Percentiles rank a stretch among this genome's conserved stretches.
Evolutionary conservation across 768 basidiomycete species (phyloP).

Genomic region (Russula emetica): DNA sequence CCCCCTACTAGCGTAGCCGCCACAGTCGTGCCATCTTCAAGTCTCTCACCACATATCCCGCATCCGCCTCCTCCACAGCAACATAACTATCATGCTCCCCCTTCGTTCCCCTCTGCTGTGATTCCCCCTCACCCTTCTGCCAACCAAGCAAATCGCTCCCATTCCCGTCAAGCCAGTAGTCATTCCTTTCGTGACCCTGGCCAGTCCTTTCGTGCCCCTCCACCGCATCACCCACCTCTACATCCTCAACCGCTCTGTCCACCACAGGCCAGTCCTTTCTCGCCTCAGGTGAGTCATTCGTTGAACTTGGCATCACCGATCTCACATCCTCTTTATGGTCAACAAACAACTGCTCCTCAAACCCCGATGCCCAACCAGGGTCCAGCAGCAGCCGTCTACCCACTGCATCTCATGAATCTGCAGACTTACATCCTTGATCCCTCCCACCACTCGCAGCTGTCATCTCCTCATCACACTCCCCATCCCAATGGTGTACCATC

Average conservation of each 20-base stretch:
- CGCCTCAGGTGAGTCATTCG: no score
- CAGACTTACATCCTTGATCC: conserved; percentile 38
- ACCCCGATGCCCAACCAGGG: no score
- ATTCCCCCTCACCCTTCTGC: conserved; percentile 15
- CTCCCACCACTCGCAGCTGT: conserved; percentile 73
- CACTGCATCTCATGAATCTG: no score
- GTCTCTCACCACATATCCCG: background rate
- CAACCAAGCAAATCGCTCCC: conserved; percentile 24
- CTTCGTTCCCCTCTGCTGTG: conserved; percentile 16
- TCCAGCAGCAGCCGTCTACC: no score
- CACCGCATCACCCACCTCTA: conserved; percentile 39
- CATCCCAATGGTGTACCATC: no score
- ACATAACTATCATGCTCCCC: no score
- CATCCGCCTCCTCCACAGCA: conserved; percentile 3
- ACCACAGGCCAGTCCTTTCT: conserved; percentile 61
- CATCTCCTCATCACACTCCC: conserved; percentile 72
- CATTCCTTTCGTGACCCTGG: conserved; percentile 76
- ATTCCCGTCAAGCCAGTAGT: conserved; percentile 39
- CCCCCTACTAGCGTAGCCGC: conserved; percentile 14
- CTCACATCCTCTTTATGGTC: no score
- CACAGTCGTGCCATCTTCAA: conserved; percentile 1
- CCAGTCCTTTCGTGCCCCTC: conserved; percentile 77
- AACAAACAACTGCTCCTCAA: no score
- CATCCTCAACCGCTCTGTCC: conserved; percentile 28
- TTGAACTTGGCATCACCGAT: no score